Percentiles rank a stretch among this genome's conserved stretches.
phyloP scores from a whole-genome alignment of 306 rosid species.

The Trifolium dubium region DNA sequence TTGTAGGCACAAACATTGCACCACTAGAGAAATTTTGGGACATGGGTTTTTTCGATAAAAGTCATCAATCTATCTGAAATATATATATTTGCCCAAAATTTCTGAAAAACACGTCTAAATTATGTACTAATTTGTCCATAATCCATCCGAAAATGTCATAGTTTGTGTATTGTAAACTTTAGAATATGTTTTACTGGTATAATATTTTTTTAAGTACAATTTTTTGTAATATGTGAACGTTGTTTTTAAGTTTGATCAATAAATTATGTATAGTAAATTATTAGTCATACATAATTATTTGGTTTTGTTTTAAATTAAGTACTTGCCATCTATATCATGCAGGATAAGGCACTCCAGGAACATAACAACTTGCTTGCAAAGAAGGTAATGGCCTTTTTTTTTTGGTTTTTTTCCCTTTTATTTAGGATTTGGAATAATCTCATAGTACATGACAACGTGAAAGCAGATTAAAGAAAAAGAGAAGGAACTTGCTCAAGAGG shows the following conservation, averaged over 20 bases:
- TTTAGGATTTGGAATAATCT: constrained; percentile 23
- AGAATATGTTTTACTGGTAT: too few relatives aligned
- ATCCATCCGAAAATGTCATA: too few relatives aligned
- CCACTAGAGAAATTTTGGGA: too few relatives aligned
- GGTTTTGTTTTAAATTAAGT: not conserved
- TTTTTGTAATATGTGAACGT: constrained; percentile 5
- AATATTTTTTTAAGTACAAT: not conserved
- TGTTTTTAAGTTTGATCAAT: not conserved
- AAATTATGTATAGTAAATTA: not conserved
- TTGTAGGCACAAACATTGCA: not conserved
- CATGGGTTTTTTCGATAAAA: too few relatives aligned
- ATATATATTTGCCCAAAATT: too few relatives aligned
- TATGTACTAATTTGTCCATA: too few relatives aligned
- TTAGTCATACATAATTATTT: not conserved
- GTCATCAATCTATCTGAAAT: too few relatives aligned
- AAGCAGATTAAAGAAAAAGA: constrained; percentile 76
- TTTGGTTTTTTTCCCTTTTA: not conserved
- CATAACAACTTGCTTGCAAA: constrained; percentile 69
- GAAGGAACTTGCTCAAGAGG: constrained; percentile 48
- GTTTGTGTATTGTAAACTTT: too few relatives aligned
- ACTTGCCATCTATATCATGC: constrained; percentile 25
- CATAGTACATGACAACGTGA: not conserved
- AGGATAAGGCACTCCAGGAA: constrained; percentile 79
- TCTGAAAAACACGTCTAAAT: too few relatives aligned
- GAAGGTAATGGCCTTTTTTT: constrained; percentile 47